A percentile compares a stretch with the other conserved stretches of the same genome.
phyloP scores from a whole-genome alignment of 2,329 filamentous ascomycete genomes.

The Aureobasidium zeae region DNA sequence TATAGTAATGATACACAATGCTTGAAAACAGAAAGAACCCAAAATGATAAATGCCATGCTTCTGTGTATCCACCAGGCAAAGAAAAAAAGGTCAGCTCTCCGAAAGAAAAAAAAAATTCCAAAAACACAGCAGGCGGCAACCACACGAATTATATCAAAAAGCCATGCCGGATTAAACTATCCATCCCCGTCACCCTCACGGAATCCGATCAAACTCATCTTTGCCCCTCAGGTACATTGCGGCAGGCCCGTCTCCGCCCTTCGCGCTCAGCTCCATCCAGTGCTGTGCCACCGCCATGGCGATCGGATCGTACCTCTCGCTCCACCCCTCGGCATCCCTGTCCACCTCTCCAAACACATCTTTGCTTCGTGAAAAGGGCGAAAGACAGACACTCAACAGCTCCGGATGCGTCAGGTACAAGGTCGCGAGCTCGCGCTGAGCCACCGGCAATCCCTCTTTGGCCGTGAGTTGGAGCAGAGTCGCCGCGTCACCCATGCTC shows the following conservation, averaged over 20 bases:
- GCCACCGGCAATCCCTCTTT: conserved; percentile 84
- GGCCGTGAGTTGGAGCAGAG: conserved; percentile 86
- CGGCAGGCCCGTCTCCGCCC: conserved; percentile 79
- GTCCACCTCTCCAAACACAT: conserved; percentile 75
- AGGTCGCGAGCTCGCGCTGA: conserved; percentile 83
- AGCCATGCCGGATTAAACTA: too few relatives aligned
- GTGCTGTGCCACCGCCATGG: conserved; percentile 91
- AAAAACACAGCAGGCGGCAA: too few relatives aligned
- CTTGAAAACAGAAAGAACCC: too few relatives aligned
- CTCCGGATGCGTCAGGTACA: conserved; percentile 88
- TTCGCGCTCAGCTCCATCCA: conserved; percentile 89
- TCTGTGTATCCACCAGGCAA: too few relatives aligned
- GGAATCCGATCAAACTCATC: conserved; percentile 53
- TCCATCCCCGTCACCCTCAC: conserved; percentile 26
- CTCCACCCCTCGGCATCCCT: conserved; percentile 59
- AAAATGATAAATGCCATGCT: too few relatives aligned
- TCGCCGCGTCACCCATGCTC: conserved; percentile 69
- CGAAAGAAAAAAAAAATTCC: too few relatives aligned
- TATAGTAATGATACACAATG: too few relatives aligned
- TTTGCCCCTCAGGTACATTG: conserved; percentile 67
- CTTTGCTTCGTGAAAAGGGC: conserved; percentile 71
- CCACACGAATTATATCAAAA: too few relatives aligned
- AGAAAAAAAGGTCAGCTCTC: too few relatives aligned
- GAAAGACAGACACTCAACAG: conserved; percentile 69
- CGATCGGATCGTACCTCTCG: conserved; percentile 65